Evolutionary conservation across 331 rosid species (phyloP), one percentile per base, ranked within the genome.

Genomic region (Quercus lobata): DNA sequence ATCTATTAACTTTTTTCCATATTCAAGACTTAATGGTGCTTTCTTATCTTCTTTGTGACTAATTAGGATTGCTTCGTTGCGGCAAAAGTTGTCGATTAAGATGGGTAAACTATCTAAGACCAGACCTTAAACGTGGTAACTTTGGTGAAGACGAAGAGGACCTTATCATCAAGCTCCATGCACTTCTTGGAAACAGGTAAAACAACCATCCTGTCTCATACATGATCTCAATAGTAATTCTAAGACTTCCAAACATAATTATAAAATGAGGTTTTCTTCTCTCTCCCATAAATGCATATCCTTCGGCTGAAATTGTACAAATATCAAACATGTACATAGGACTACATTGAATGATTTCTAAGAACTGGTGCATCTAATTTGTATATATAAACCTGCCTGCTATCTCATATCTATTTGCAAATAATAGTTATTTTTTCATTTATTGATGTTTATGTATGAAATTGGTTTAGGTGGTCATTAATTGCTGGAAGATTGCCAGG

Each of bases 401-500:
- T 49, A 14, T 49, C 17, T 49, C 55, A 16, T 14, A 41, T 49
- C 55, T 14, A 15, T 58, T 58, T 58, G 12, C 12, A 21, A 7
- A 58, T 22, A 4, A 58, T 9, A 7, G 29, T 1, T 10, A 2
- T 18, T 37, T 25, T 4, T 24, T 27, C 4, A n/a, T 17, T 19
- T 25, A 25, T 24, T 27, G 69, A 29, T 15, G 41, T 29, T 68
- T 35, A 35, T 34, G 18, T 68, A 8, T 19, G 30, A 60, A 34
- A 34, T 1, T 49, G 25, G 54, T 29, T 24, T 70, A 84, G 88
- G 83, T 81, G 88, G 88, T 71, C 88, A 15, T 46, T 85, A 58
- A 85, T 85, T 55, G 88, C 88, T 6, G 83, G 88, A 75, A 78
- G 88, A 63, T 72, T 85, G 75, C 88, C 88, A 11, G 88, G 88